These are phyloP conservation scores for Penstemon barbatus DNA, from an alignment of 257 asterid species.

Conservation along the genomic window DNA sequence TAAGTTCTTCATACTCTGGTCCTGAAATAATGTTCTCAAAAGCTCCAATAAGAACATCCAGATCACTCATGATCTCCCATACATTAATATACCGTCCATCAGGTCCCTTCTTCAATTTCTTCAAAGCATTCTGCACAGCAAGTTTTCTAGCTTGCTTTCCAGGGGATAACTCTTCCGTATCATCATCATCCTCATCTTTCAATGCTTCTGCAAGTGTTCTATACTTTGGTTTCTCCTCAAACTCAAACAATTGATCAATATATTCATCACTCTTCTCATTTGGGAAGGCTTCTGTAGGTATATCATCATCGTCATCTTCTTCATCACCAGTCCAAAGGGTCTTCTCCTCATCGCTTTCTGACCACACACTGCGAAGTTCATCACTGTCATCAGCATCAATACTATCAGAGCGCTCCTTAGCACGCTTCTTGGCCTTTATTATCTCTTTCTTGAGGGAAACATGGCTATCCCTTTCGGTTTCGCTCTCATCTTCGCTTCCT, in stretches of 20 bases:
- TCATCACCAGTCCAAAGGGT: constrained; percentile 88
- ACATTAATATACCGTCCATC: constrained; percentile 88
- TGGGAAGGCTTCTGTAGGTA: constrained; percentile 72
- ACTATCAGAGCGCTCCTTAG: constrained; percentile 47
- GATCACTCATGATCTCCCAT: constrained; percentile 97
- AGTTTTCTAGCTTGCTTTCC: constrained; percentile 84
- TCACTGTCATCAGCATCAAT: constrained; percentile 92
- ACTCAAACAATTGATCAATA: constrained; percentile 73
- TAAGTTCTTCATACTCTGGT: constrained; percentile 86
- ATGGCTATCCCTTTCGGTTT: constrained; percentile 42
- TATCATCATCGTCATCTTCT: constrained; percentile 72
- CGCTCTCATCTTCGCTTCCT: constrained; percentile 77
- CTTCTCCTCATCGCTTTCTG: constrained; percentile 83
- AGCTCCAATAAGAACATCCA: constrained; percentile 83
- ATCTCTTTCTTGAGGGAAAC: constrained; percentile 70
- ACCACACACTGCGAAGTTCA: constrained; percentile 66
- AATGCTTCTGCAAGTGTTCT: constrained; percentile 67
- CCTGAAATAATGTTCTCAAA: constrained; percentile 89
- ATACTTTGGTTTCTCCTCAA: constrained; percentile 77
- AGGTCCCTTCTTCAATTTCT: constrained; percentile 85
- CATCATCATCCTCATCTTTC: constrained; percentile 78
- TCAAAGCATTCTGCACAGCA: constrained; percentile 86
- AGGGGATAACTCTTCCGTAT: constrained; percentile 79
- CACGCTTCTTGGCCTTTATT: constrained; percentile 70
- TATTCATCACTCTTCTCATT: constrained; percentile 72